Base-by-base conservation (phyloP, 345 rosid species). In the Eutrema heterophyllum region DNA sequence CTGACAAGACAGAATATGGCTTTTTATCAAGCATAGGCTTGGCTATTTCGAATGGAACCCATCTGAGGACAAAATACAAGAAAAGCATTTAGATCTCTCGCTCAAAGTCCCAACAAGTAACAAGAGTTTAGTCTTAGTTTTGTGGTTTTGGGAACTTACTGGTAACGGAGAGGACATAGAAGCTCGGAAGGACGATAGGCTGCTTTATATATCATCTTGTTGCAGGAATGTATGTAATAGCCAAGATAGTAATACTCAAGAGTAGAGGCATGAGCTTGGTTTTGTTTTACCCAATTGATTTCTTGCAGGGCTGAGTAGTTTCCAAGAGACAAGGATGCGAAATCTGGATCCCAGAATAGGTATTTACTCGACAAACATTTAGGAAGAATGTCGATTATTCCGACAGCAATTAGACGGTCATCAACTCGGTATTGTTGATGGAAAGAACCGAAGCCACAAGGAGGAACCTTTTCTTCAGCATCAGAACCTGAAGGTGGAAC, bases 171-270 rank as follows among this genome's bases (percentile, higher is more conserved):
- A 62, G 97, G 98, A 64, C 98, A 94, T 32, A 94, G 92, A 77
- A 94, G 96, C 83, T 91, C 90, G 30, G 97, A 89, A 18, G 99
- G 99, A 68, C 75, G 51, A 84, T 94, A 91, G 5, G 92, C 95
- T 52, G 97, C 93, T 86, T 94, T 94, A 80, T 92, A 94, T 87
- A 93, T 92, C 99, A 91, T 94, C 82, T 92, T 94, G 82, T 75
- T 75, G 84, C 99, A 94, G 58, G 98, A 94, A 64, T 91, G 97
- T 79, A 94, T 88, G 77, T 94, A 94, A 81, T 94, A 94, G 44
- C 98, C 98, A 74, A 94, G 91, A 83, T 94, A 94, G 78, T 94
- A 94, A 77, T 83, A 87, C 82, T 87, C 85, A 80, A 94, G 98
- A 67, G 85, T 79, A 16, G 91, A 80, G 82, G 96, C 85, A 71